Percentiles rank a stretch among this genome's conserved stretches.
These are phyloP conservation scores for Monilinia aucupariae DNA, from an alignment of 2,329 filamentous ascomycete species.

Conservation along the genomic window DNA sequence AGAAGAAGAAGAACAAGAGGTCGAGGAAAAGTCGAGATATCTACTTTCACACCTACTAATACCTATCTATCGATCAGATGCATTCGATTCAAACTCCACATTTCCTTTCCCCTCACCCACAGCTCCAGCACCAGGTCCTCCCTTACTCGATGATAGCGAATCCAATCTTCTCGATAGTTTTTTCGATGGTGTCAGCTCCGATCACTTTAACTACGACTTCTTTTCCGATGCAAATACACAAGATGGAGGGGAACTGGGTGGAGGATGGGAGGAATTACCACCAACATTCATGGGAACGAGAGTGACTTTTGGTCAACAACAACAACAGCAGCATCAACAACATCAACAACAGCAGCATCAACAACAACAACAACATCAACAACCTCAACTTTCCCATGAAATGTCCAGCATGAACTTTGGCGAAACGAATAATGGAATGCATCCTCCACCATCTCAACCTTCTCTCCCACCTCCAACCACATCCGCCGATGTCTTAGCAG, in stretches of 20 bases:
- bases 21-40: too few species aligned
- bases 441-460: slow-evolving; percentile 14
- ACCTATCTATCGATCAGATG: slow-evolving; percentile 36
- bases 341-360: too few species aligned
- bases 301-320: slow-evolving; percentile 53
- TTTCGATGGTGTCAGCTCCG: slow-evolving; percentile 49
- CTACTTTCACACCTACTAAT: not conserved
- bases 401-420: slow-evolving; percentile 24
- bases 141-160: slow-evolving; percentile 59
- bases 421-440: slow-evolving; percentile 21
- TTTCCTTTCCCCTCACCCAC: slow-evolving; percentile 49
- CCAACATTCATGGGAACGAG: slow-evolving; percentile 61
- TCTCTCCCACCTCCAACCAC: slow-evolving; percentile 25
- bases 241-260: slow-evolving; percentile 45
- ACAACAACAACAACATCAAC: slow-evolving; percentile 38
- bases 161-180: slow-evolving; percentile 53
- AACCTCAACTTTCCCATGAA: slow-evolving; percentile 25
- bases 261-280: slow-evolving; percentile 54
- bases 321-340: slow-evolving; percentile 38
- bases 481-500: slow-evolving; percentile 53
- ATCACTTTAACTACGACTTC: slow-evolving; percentile 45
- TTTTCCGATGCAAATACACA: slow-evolving; percentile 38
- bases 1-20: too few species aligned
- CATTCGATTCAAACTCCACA: slow-evolving; percentile 41
- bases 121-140: slow-evolving; percentile 57